Base-by-base conservation (phyloP, 164 flowering plant species). In the Berberis vulgaris region DNA sequence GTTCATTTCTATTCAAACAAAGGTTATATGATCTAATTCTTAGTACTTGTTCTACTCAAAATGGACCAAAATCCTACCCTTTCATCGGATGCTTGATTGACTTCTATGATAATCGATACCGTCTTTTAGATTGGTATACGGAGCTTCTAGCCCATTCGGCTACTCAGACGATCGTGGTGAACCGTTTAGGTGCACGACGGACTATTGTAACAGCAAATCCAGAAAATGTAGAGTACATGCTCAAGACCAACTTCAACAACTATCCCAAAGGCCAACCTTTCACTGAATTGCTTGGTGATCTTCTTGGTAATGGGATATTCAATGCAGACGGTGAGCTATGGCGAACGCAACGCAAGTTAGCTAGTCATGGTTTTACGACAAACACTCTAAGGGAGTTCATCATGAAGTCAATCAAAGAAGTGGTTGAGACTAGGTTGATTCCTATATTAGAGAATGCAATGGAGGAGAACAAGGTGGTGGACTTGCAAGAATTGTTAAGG, bases 241-340 rank as follows among this genome's bases (percentile, higher is more conserved):
- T 93, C 49, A 84, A 81, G 65, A 78, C 89, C 41, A 83, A 84
- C 61, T 93, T 90, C 77, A 43, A 49, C 5, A 90, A 88, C 71
- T 90, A 65, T 67, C 97, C 98, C 1, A 93, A 93, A 53, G 98
- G 98, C 6, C 69, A 76, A 63, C 89, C 92, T 44, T 83, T 93
- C 71, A 85, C 84, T 0, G 89, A 83, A 6, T 62, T 93, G 40
- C 84, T 93, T n/a, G 94, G 92, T 0, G 96, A 93, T 66, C 74
- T 93, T 47, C 86, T 93, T 1, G 98, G 98, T 6, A 8, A 65
- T 1, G 98, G 97, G 1, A 93, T 93, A 7, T 93, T 93, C 73
- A 93, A 88, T 62, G 84, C 75, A 6, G 98, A 93, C 59, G 97
- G 98, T 0, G 86, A 80, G 5, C 46, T 67, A 1, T 93, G 98